These are phyloP conservation scores for Oryza punctata DNA, from an alignment of 176 grass and related monocot genomes.

Conservation along the genomic window DNA sequence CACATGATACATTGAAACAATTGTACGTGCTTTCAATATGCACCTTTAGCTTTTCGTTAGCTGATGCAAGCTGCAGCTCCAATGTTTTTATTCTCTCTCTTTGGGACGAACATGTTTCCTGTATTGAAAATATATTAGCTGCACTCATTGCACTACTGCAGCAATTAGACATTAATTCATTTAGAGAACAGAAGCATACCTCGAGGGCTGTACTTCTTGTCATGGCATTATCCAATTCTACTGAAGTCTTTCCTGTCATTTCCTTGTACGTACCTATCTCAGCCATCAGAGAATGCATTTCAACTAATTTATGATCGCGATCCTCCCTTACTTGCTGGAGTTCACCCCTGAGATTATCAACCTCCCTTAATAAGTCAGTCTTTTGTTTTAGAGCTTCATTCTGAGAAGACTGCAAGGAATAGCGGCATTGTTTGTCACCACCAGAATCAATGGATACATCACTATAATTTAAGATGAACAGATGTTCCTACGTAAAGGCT, in stretches of 20 bases:
- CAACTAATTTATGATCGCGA: constrained; percentile 44
- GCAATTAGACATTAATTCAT: not conserved
- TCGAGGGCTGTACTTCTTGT: constrained; percentile 51
- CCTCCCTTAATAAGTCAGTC: constrained; percentile 62
- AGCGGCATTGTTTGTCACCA: not conserved
- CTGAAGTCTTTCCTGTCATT: constrained; percentile 42
- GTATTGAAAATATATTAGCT: constrained; percentile 10
- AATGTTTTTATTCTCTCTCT: constrained; percentile 53
- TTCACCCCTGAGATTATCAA: constrained; percentile 58
- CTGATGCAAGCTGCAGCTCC: constrained; percentile 54
- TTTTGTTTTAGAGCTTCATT: constrained; percentile 67
- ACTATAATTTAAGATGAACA: not conserved
- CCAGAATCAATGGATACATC: not conserved
- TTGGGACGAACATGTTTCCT: constrained; percentile 64
- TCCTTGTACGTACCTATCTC: constrained; percentile 56
- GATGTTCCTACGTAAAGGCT: not conserved
- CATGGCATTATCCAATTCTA: constrained; percentile 50
- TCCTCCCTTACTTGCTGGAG: constrained; percentile 76
- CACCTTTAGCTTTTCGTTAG: constrained; percentile 67
- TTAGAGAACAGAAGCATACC: constrained; percentile 35
- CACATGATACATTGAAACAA: not conserved
- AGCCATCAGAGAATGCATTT: constrained; percentile 47
- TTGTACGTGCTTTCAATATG: not conserved
- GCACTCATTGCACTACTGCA: not conserved
- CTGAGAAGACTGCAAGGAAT: constrained; percentile 60